Percentiles rank a stretch among this genome's conserved stretches.
Evolutionary conservation across 2,329 filamentous ascomycete genomes (phyloP).

Genomic region (Aspergillus unguis): DNA sequence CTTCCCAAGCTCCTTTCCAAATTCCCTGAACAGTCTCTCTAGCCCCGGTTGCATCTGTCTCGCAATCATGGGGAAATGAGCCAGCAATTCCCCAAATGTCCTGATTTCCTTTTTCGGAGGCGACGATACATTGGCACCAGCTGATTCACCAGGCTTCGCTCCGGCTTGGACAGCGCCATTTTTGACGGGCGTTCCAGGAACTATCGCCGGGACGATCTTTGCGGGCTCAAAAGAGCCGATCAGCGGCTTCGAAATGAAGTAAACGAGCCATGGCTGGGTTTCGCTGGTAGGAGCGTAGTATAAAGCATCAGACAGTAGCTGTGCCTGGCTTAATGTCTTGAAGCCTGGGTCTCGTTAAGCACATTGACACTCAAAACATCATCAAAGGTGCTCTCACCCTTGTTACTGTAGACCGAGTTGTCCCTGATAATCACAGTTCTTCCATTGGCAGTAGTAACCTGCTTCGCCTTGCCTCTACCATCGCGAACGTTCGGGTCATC

Average conservation of each 20-base stretch:
- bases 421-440: slow-evolving; percentile 94
- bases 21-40: slow-evolving; percentile 86
- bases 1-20: slow-evolving; percentile 78
- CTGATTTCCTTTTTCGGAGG: slow-evolving; percentile 81
- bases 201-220: slow-evolving; percentile 65
- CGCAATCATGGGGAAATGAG: slow-evolving; percentile 91
- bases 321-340: slow-evolving; percentile 84
- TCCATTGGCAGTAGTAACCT: slow-evolving; percentile 89
- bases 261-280: slow-evolving; percentile 89
- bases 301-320: slow-evolving; percentile 75
- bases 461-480: slow-evolving; percentile 86
- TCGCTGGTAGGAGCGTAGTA: slow-evolving; percentile 90
- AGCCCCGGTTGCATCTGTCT: slow-evolving; percentile 92
- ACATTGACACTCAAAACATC: slow-evolving; percentile 6
- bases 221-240: slow-evolving; percentile 78
- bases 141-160: slow-evolving; percentile 33
- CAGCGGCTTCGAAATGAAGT: slow-evolving; percentile 88
- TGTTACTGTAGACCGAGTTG: slow-evolving; percentile 88
- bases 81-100: slow-evolving; percentile 83
- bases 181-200: slow-evolving; percentile 41
- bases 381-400: slow-evolving; percentile 60
- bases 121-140: slow-evolving; percentile 34
- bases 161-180: slow-evolving; percentile 19
- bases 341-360: slow-evolving; percentile 61
- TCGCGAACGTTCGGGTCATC: slow-evolving; percentile 71